Percentiles rank a stretch among this genome's conserved stretches.
phyloP scores from a whole-genome alignment of 495 filamentous ascomycete genomes.

The Aspergillus biplanus region DNA sequence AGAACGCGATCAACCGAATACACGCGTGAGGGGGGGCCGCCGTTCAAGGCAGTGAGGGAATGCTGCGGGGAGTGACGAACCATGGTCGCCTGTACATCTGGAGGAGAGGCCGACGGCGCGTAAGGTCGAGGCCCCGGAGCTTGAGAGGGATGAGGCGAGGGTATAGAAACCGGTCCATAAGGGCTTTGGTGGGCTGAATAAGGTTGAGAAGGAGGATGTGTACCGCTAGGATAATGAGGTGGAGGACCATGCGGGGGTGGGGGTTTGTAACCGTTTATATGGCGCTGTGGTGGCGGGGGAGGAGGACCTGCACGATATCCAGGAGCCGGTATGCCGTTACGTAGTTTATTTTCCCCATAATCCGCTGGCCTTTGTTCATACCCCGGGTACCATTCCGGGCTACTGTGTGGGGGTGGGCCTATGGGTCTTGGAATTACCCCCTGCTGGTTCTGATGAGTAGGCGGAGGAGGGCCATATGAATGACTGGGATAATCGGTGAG shows the following conservation, averaged over 20 bases:
- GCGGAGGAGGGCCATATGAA: slow-evolving; percentile 37
- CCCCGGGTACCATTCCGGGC: slow-evolving; percentile 35
- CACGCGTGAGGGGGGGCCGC: slow-evolving; percentile 40
- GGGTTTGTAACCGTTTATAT: slow-evolving; percentile 39
- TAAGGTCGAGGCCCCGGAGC: slow-evolving; percentile 41
- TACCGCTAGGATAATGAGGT: slow-evolving; percentile 36
- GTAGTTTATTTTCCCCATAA: slow-evolving; percentile 30
- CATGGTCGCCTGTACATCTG: slow-evolving; percentile 46
- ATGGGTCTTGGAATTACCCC: slow-evolving; percentile 39
- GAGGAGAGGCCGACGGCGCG: slow-evolving; percentile 52
- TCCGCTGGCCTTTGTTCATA: slow-evolving; percentile 43
- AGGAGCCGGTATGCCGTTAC: slow-evolving; percentile 42
- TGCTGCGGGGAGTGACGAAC: slow-evolving; percentile 47
- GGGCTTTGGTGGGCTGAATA: slow-evolving; percentile 48
- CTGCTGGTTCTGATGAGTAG: slow-evolving; percentile 35
- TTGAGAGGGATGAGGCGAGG: slow-evolving; percentile 47
- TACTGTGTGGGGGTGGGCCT: slow-evolving; percentile 32
- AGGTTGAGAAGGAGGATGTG: slow-evolving; percentile 45
- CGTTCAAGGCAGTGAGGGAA: slow-evolving; percentile 43
- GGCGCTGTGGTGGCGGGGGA: slow-evolving; percentile 28
- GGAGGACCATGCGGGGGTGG: slow-evolving; percentile 36
- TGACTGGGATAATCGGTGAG: slow-evolving; percentile 36
- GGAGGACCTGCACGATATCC: slow-evolving; percentile 32
- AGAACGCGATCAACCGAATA: slow-evolving; percentile 43
- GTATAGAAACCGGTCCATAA: slow-evolving; percentile 41